Evolutionary conservation across 495 filamentous ascomycete genomes (phyloP), one percentile per base, ranked within the genome.

Genomic region (Hypoxylon trugodes): DNA sequence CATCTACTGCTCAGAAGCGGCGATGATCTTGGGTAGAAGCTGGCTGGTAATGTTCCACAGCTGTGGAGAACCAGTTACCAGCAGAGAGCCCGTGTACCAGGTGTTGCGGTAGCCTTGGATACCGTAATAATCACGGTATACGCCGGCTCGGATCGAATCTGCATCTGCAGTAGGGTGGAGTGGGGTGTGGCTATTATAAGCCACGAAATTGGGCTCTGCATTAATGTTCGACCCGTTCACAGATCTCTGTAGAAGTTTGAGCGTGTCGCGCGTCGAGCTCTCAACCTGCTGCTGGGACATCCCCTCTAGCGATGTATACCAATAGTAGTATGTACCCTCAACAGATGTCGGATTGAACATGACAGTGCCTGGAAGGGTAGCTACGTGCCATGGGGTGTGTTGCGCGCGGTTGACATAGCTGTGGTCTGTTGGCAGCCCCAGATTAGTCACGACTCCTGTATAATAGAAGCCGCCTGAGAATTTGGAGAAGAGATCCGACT

Each of bases 61-160:
- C 43, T 70, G 55, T 6, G 70, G 66, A 28, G 75, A 70, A 33
- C 77, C 72, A n/a, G 59, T 65, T 18, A 66, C 50, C 15, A 65
- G 59, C 12, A 69, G 68, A 9, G 82, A 81, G 4, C 82, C 82
- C 0, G 82, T 85, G 49, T 79, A 87, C 38, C 57, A 87, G 8
- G 81, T 85, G 18, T 76, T 74, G 35, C 76, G 65, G 19, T 77
- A 54, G 2, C 83, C 83, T 63, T 87, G 82, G 52, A 86, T 52
- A 8, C 35, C 69, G 61, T 81, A 73, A 26, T 83, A 41, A n/a
- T 78, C 57, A 22, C 72, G 56, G 46, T 87, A 87, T 35, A 85
- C 84, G 1, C 83, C 82, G 2, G 26, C 43, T 1, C 58, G 58
- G 47, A 61, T 58, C 3, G 57, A 77, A 9, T 70, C 72, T 2